Evolutionary conservation across 371 early-diverging fungal species (phyloP), one percentile per base, ranked within the genome.

Genomic region (Mucor saturninus): DNA sequence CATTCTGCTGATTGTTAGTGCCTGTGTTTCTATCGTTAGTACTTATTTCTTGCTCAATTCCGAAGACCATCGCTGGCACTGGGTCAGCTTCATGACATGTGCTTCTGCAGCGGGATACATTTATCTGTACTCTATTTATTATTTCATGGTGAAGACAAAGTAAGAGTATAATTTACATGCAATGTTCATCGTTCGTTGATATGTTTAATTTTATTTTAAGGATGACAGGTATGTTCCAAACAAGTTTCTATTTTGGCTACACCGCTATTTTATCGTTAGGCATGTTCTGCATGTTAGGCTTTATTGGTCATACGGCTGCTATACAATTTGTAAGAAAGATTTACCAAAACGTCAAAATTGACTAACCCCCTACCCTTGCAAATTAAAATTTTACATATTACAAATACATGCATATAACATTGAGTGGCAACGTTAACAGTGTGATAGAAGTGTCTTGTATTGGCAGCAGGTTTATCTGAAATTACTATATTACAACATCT

Each of bases 11-110:
- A 72, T 91, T 52, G 90, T 91, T 10, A 85, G 91, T 9, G 90
- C 90, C 0, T 94, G 91, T 57, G 89, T 91, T 1, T 76, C 93
- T 8, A 84, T 93, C 56, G 91, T 94, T 31, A 83, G 89, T 50
- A 92, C 90, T 56, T 93, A 93, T 68, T 85, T 92, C 59, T 72
- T 92, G 29, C 77, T 94, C 51, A 93, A 93, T 58, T 82, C 91
- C 0, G 95, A 94, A 62, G 93, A 94, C 64, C 93, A 93, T 71
- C 80, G 92, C 48, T 94, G 95, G 91, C 92, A 92, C 58, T 94
- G 95, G 95, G 82, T 86, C 56, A 85, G 89, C 37, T 89, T 94
- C 71, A 77, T 88, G 67, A 85, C 92, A 11, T 86, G 91, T 61
- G 95, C 91, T 7, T 91, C 91, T 2, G 88, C 91, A 21, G 84